Evolutionary conservation across 257 asterid genomes (phyloP).

Genomic region (Capsicum rhomboideum): DNA sequence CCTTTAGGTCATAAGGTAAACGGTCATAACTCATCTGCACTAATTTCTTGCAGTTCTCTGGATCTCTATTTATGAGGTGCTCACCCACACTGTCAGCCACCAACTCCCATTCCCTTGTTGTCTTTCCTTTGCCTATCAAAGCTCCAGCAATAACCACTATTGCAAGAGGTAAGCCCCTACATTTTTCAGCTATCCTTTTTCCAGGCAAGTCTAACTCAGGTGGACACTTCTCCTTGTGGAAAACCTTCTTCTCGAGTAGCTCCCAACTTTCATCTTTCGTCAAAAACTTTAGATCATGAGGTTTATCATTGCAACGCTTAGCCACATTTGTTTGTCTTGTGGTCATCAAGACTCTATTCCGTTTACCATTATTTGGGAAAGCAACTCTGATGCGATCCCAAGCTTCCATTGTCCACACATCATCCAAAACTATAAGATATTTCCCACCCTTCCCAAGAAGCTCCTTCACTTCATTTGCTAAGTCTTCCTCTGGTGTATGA

Average conservation of each 20-base stretch:
- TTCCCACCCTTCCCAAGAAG: background rate
- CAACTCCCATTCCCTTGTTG: conserved; percentile 26
- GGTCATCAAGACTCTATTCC: conserved; percentile 39
- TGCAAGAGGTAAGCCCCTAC: conserved; percentile 47
- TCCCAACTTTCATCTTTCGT: conserved; percentile 37
- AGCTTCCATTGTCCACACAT: background rate
- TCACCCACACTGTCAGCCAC: conserved; percentile 36
- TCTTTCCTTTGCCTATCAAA: conserved; percentile 28
- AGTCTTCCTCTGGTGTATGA: background rate
- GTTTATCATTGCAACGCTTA: conserved; percentile 16
- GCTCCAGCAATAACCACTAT: conserved; percentile 51
- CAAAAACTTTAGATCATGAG: conserved; percentile 28
- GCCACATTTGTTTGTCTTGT: conserved; percentile 35
- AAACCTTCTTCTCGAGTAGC: conserved; percentile 31
- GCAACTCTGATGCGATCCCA: conserved; percentile 20
- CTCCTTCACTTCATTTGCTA: background rate
- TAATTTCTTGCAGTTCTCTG: conserved; percentile 24
- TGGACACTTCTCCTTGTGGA: conserved; percentile 37
- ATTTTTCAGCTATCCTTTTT: conserved; percentile 27
- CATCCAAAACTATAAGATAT: conserved; percentile 5
- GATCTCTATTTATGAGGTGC: conserved; percentile 24
- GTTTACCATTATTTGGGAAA: conserved; percentile 35
- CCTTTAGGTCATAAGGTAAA: conserved; percentile 43
- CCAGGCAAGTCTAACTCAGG: conserved; percentile 23
- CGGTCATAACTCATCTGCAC: conserved; percentile 38